Percentiles rank a stretch among this genome's conserved stretches.
Evolutionary conservation across 139 green algal species (phyloP).

Genomic region (Mesostigma viride): DNA sequence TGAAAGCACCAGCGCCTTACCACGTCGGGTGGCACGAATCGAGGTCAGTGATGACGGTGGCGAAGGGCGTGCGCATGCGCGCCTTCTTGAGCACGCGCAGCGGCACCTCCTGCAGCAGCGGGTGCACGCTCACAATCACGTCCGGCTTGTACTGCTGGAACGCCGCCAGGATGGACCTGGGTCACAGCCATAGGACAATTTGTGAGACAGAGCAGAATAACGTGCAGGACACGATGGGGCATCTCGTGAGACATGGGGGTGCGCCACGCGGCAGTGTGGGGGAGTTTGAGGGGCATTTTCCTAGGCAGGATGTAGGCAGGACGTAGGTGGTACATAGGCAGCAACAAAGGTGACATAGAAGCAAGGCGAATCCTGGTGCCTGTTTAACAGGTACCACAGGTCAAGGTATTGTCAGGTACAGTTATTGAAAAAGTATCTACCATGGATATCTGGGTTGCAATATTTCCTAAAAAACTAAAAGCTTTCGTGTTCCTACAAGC

Average conservation of each 20-base stretch:
- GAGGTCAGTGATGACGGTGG: constrained; percentile 93
- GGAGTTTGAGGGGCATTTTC: background rate
- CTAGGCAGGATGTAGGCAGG: background rate
- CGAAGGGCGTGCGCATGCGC: constrained; percentile 66
- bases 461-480: no score
- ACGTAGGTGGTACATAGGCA: no score
- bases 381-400: no score
- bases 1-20: no score
- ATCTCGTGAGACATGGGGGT: no score
- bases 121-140: constrained; percentile 89
- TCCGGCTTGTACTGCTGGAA: constrained; percentile 41
- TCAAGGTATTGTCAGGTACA: no score
- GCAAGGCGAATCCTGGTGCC: no score
- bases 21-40: constrained; percentile 94
- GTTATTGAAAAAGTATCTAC: no score
- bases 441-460: no score
- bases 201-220: background rate
- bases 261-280: background rate
- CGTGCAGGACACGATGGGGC: no score
- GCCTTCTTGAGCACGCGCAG: constrained; percentile 24
- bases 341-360: no score
- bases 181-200: background rate
- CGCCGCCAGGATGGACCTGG: constrained; percentile 7
- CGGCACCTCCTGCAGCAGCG: constrained; percentile 75
- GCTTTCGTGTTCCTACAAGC: no score